Evolutionary conservation across 768 basidiomycete species (phyloP), one percentile per base, ranked within the genome.

Genomic region (Kondoa subrosea): DNA sequence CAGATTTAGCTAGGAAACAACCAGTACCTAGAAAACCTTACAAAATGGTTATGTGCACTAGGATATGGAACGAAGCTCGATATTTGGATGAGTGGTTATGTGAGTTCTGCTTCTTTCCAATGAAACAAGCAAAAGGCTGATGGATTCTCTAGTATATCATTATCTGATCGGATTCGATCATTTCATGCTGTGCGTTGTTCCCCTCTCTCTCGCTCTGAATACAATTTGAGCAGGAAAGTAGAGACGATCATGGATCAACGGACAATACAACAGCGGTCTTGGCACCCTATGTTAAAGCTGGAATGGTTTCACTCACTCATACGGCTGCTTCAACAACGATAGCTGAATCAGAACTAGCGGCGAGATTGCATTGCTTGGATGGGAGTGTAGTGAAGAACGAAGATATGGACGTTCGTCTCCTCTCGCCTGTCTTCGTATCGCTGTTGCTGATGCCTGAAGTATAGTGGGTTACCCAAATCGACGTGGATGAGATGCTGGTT

Each of bases 401-500:
- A 16, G 65, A 25, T 60, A 29, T 30, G 1, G 21, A 68, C 26
- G 63, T 64, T 56, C 56, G 56, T 64, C 67, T 15, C 58, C 64
- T 34, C 63, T 64, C 16, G 63, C 61, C 56, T 68, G 62, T 17
- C 63, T 56, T 26, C n/a, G n/a, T n/a, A n/a, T n/a, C n/a, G n/a
- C n/a, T n/a, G n/a, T 33, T 27, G 1, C 64, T 34, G n/a, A 34
- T 57, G 16, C 4, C 16, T 2, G 1, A 3, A n/a, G 40, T 57
- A 8, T 61, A 69, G 40, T 69, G 68, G 68, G 17, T 69, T 12
- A 50, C 59, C 56, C 65, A 69, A 17, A n/a, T n/a, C 65, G 68
- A 69, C 60, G 21, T 69, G 65, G 68, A 69, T 65, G 68, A 69
- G 65, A 60, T 57, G 58, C 32, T 61, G 16, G 68, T 69, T 40